Percentiles rank a stretch among this genome's conserved stretches.
Conservation (phyloP, 2,329 filamentous ascomycete species). For the Xylaria sp. region DNA sequence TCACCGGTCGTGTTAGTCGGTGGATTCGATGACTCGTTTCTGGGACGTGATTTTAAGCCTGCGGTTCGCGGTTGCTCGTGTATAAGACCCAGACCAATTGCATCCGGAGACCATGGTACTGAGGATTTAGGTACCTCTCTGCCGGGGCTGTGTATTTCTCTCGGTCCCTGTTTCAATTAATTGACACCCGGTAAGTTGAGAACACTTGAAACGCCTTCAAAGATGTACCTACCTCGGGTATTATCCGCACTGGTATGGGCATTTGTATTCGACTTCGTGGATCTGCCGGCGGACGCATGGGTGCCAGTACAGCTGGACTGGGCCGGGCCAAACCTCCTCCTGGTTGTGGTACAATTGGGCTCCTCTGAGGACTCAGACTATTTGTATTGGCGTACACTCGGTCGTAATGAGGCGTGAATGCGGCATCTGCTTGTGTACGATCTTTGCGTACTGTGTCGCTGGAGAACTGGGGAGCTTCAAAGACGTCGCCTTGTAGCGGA, state of each 20-base stretch:
- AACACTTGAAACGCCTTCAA: too few relatives aligned
- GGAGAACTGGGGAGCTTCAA: not conserved
- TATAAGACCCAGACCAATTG: not conserved
- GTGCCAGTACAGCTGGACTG: not conserved
- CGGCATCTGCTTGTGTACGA: not conserved
- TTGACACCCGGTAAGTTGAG: not conserved
- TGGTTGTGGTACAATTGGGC: not conserved
- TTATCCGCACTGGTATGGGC: not conserved
- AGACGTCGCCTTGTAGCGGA: not conserved
- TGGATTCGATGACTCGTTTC: too few relatives aligned
- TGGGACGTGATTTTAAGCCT: not conserved
- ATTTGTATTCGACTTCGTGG: not conserved
- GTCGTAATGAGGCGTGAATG: not conserved
- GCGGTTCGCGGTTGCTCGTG: not conserved
- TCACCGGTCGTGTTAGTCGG: not conserved
- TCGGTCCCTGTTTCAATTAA: conserved; percentile 2
- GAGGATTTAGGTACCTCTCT: not conserved
- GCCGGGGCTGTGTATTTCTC: not conserved
- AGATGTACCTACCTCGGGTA: not conserved
- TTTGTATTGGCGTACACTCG: not conserved
- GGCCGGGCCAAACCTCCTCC: not conserved
- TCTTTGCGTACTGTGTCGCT: not conserved
- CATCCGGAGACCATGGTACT: not conserved
- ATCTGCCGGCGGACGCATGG: not conserved
- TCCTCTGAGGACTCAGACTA: not conserved